phyloP scores from a whole-genome alignment of 768 basidiomycete species.

The Scleroderma citrinum region DNA sequence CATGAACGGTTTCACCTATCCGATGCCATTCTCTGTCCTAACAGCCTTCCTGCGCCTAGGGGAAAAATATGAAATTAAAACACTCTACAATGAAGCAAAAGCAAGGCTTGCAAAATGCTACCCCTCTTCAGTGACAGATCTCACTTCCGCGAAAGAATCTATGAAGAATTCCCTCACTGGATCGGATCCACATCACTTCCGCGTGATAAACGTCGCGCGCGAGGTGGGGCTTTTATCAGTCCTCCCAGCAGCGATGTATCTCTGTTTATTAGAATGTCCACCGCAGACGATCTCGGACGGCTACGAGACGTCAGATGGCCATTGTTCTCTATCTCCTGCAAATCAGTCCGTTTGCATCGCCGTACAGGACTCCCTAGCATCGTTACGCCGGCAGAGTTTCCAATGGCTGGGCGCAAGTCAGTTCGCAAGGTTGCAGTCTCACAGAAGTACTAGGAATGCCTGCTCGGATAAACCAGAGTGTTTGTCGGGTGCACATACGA shows the following conservation, averaged over 20 bases:
- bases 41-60: conserved; percentile 11
- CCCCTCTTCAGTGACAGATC: background rate
- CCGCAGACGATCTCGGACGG: background rate
- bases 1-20: background rate
- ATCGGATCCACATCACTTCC: conserved; percentile 12
- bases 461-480: background rate
- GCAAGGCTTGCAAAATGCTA: background rate
- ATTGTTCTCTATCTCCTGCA: background rate
- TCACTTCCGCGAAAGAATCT: background rate
- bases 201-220: background rate
- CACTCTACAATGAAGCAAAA: conserved; percentile 8
- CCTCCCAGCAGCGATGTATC: background rate
- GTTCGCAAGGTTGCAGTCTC: background rate
- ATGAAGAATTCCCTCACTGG: background rate
- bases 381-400: background rate
- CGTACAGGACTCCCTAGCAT: background rate
- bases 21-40: conserved; percentile 6
- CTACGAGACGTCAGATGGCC: background rate
- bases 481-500: too few relatives aligned
- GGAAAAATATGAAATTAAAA: conserved; percentile 13
- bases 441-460: background rate
- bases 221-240: background rate
- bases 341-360: background rate
- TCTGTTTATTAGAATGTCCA: background rate
- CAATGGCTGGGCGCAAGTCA: background rate